Evolutionary conservation across 179 eudicot species (phyloP), one percentile per base, ranked within the genome.

Genomic region (Silene noctiflora): DNA sequence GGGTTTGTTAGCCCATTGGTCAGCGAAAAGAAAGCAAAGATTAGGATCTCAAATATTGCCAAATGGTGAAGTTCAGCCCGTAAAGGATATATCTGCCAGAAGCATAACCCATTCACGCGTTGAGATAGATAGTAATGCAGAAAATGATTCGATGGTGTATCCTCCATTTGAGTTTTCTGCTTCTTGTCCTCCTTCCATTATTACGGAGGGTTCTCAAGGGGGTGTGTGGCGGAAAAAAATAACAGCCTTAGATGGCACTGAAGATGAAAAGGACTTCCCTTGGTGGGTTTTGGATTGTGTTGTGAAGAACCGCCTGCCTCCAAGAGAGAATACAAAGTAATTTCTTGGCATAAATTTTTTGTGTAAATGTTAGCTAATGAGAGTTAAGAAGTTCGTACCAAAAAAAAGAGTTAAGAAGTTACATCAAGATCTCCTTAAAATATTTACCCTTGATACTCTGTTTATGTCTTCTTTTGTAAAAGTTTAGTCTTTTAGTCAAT

Each of bases 321-420:
- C 97, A 10, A 85, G 99, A 84, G 99, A 96, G 76, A 88, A 94
- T 85, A 90, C 94, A 88, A 96, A 96, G 99, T 96, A 96, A 89
- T 21, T 73, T 35, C 76, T 62, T 69, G 35, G 16, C 69, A 4
- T 29, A 69, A 13, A 72, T 46, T 10, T 27, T 70, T 33, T 21
- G 13, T 72, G 7, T 31, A 77, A 21, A 42, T 42, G 4, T 22
- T 62, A 62, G 14, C 67, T 22, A 61, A 61, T 20, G 27, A 22
- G 16, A 61, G 2, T 24, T 19, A 62, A 22, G 31, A 21, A 62
- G 27, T 62, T 17, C n/a, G n/a, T n/a, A n/a, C n/a, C n/a, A n/a
- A n/a, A n/a, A n/a, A n/a, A n/a, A n/a, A 22, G 16, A 61, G 2
- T 24, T 19, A 62, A 22, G 31, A 21, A 62, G 27, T 62, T 17